These are phyloP conservation scores for Fimicolochytrium jonesii DNA, from an alignment of 192 early-diverging fungal genomes.

Conservation along the genomic window DNA sequence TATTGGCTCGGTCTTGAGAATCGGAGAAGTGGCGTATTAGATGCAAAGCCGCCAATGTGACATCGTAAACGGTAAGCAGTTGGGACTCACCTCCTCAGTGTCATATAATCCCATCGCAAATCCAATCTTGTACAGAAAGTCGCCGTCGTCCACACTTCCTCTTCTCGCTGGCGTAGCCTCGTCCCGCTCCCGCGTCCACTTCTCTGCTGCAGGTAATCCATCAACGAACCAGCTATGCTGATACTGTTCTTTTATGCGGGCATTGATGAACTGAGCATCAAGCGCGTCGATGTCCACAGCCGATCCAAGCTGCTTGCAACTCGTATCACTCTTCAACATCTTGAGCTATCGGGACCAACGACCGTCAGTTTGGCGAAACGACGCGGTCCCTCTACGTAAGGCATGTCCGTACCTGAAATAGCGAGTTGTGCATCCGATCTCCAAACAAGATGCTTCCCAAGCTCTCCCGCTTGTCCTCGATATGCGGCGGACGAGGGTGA, in stretches of 20 bases:
- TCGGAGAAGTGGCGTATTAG: background rate
- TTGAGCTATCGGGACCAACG: constrained; percentile 12
- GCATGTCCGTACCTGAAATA: constrained; percentile 60
- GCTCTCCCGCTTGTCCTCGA: constrained; percentile 60
- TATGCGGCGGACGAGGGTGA: constrained; percentile 36
- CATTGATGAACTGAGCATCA: constrained; percentile 81
- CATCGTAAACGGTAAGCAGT: background rate
- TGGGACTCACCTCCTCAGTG: background rate
- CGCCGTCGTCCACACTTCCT: too few species aligned
- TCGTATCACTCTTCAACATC: constrained; percentile 6
- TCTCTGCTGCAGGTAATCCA: constrained; percentile 76
- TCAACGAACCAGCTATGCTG: constrained; percentile 69
- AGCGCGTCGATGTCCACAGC: background rate
- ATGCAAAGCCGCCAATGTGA: background rate
- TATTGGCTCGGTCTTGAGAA: background rate
- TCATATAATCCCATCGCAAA: constrained; percentile 11
- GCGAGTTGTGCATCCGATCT: constrained; percentile 83
- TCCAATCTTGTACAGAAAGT: constrained; percentile 4
- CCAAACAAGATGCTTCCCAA: constrained; percentile 95
- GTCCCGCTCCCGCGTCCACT: constrained; percentile 4
- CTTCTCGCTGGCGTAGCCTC: too few species aligned
- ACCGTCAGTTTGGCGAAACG: too few species aligned
- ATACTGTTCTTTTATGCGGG: constrained; percentile 56
- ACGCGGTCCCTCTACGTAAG: too few species aligned
- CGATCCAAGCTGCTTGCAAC: constrained; percentile 6